phyloP scores from a whole-genome alignment of 1,284 basidiomycete species.

The Ceratobasidium sp. region DNA sequence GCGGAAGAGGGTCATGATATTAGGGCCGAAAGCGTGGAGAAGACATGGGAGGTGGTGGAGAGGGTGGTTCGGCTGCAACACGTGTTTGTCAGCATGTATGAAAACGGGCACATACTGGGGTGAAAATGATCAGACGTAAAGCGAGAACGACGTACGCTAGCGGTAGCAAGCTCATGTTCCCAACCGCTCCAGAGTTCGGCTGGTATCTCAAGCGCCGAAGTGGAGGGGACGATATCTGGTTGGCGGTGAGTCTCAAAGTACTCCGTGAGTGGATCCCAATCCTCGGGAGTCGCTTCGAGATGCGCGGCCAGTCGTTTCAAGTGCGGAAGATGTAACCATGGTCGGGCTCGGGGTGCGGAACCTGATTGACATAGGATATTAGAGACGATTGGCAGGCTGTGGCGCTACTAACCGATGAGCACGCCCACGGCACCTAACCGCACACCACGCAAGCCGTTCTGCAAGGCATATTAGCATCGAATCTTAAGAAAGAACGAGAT shows the following conservation, averaged over 20 bases:
- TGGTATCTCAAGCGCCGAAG: slow-evolving; percentile 35
- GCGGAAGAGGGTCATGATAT: slow-evolving; percentile 80
- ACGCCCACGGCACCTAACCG: slow-evolving; percentile 82
- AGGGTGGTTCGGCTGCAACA: slow-evolving; percentile 54
- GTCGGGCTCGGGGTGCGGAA: slow-evolving; percentile 71
- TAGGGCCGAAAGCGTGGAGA: slow-evolving; percentile 79
- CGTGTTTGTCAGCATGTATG: slow-evolving; percentile 1
- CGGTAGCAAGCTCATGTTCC: slow-evolving; percentile 50
- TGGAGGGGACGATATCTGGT: slow-evolving; percentile 34
- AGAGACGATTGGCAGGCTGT: neutral
- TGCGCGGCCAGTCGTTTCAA: slow-evolving; percentile 70
- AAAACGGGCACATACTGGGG: neutral
- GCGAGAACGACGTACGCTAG: slow-evolving; percentile 36
- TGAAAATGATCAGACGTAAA: slow-evolving; percentile 2
- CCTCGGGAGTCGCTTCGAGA: slow-evolving; percentile 68
- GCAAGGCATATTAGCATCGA: slow-evolving; percentile 52
- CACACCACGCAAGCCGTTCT: slow-evolving; percentile 78
- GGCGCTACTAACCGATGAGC: slow-evolving; percentile 60
- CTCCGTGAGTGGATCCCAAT: slow-evolving; percentile 64
- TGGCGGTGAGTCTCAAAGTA: slow-evolving; percentile 72
- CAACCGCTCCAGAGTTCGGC: slow-evolving; percentile 49
- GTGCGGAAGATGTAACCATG: slow-evolving; percentile 76
- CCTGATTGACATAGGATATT: slow-evolving; percentile 54
- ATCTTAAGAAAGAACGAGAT: neutral
- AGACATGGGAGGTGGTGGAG: slow-evolving; percentile 75